Evolutionary conservation across 2,329 filamentous ascomycete genomes (phyloP).

Genomic region (Colletotrichum sp.): DNA sequence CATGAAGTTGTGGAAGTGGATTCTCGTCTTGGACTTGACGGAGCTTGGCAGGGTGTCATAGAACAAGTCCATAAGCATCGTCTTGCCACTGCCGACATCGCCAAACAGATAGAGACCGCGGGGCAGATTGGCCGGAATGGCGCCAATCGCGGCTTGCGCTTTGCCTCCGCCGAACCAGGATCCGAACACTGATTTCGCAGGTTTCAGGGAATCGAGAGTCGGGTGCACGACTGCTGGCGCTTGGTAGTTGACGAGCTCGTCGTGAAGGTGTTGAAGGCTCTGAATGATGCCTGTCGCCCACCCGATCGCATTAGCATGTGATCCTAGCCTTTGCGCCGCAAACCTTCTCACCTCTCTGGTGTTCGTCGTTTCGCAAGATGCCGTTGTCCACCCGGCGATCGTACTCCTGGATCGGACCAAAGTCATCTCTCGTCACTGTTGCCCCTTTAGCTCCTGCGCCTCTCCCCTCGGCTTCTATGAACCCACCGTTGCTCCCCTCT

Average conservation of each 20-base stretch:
- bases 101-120: slow-evolving; percentile 94
- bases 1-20: slow-evolving; percentile 99
- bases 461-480: neutral
- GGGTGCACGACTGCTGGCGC: slow-evolving; percentile 80
- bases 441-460: neutral
- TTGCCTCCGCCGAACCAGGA: slow-evolving; percentile 64
- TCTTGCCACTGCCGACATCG: slow-evolving; percentile 97
- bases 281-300: slow-evolving; percentile 76
- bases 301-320: neutral
- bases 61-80: slow-evolving; percentile 99
- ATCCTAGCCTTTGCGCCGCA: neutral
- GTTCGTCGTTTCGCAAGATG: slow-evolving; percentile 81
- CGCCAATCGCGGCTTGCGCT: slow-evolving; percentile 42
- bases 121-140: slow-evolving; percentile 76
- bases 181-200: slow-evolving; percentile 58
- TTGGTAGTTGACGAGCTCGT: slow-evolving; percentile 77
- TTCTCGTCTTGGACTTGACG: slow-evolving; percentile 84
- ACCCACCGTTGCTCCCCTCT: slow-evolving; percentile 4
- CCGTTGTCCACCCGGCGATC: slow-evolving; percentile 79
- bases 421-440: slow-evolving; percentile 31
- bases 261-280: slow-evolving; percentile 85
- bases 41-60: slow-evolving; percentile 87
- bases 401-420: slow-evolving; percentile 87
- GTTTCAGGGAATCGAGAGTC: slow-evolving; percentile 71
- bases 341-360: slow-evolving; percentile 75